phyloP scores from a whole-genome alignment of 163 green algal species.

The Volvox carteri region DNA sequence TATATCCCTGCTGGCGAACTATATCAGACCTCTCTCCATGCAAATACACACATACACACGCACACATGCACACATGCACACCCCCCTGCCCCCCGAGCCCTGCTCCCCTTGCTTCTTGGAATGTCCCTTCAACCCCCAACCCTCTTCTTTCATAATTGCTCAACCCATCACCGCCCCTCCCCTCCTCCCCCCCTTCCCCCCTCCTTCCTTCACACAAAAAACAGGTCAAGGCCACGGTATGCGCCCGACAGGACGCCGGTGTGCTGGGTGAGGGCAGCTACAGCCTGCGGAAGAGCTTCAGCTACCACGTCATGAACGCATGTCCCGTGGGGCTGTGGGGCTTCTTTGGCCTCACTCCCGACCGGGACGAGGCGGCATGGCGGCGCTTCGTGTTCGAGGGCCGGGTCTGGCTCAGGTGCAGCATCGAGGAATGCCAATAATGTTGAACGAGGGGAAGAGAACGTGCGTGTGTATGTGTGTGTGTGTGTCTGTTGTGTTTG shows the following conservation, averaged over 20 bases:
- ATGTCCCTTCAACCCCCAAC: too few relatives aligned
- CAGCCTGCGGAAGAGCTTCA: constrained; percentile 54
- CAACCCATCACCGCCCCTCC: too few relatives aligned
- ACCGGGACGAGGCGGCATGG: constrained; percentile 36
- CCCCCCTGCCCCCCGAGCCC: too few relatives aligned
- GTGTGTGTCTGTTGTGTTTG: background rate
- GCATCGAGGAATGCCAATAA: constrained; percentile 54
- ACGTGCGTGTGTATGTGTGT: background rate
- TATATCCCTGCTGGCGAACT: too few relatives aligned
- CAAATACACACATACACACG: too few relatives aligned
- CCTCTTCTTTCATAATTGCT: too few relatives aligned
- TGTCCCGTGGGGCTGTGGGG: constrained; percentile 54
- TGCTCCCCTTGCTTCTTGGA: too few relatives aligned
- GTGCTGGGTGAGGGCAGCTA: constrained; percentile 48
- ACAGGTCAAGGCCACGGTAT: constrained; percentile 57
- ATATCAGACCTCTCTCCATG: too few relatives aligned
- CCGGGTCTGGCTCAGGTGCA: constrained; percentile 50
- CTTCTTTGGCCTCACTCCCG: constrained; percentile 54
- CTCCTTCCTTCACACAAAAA: background rate
- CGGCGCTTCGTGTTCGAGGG: constrained; percentile 53
- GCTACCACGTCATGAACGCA: constrained; percentile 51
- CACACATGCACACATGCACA: too few relatives aligned
- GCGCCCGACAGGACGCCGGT: constrained; percentile 46
- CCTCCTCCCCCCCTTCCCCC: background rate
- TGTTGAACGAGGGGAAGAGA: background rate